Base-by-base conservation (phyloP, 805 yeast species). In the Metschnikowia vanudenii region DNA sequence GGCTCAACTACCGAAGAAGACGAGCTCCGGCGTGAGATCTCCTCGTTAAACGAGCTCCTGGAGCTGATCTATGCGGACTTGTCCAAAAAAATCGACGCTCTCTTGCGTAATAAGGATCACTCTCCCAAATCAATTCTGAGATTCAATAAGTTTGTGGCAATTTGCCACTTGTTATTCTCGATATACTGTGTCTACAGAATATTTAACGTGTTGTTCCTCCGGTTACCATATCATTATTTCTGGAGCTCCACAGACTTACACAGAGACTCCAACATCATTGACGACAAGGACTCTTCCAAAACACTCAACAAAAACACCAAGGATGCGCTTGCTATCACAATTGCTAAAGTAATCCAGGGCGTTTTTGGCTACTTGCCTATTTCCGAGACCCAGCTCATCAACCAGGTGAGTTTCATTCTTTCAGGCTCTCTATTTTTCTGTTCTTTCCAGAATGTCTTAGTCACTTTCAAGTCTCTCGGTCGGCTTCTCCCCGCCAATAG, bases 371-470 rank as follows among this genome's bases (percentile, higher is more conserved):
- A 59, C 20, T 29, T 61, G 10, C 64, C 71, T 1, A 49, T 63
- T 2, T 64, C 74, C 11, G 73, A 68, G 51, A 65, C 70, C 2
- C 73, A 67, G 50, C 59, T 76, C 49, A 66, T 74, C 20, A 72
- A 71, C 46, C 76, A 71, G 54, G 63, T 78, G 33, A 69, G 79
- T 37, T 73, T 84, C 47, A 51, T 80, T 2, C 58, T 84, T 13
- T 80, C 88, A 1, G 80, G 84, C 10, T 72, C 76, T 13, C 67
- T 85, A 43, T 84, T 85, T 54, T 57, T 79, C 0, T 75, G 85
- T 47, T 81, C 88, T 1, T 74, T 85, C 54, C 81, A 85, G 20
- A 83, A 83, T 45, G 90, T 85, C 1, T 61, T 75, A 39, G 65
- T 75, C 34, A 83, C 91, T 0, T 75, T 84, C 47, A 74, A 79